Evolutionary conservation across 176 grass and related monocot species (phyloP).

Genomic region (Echinochloa phyllopogon): DNA sequence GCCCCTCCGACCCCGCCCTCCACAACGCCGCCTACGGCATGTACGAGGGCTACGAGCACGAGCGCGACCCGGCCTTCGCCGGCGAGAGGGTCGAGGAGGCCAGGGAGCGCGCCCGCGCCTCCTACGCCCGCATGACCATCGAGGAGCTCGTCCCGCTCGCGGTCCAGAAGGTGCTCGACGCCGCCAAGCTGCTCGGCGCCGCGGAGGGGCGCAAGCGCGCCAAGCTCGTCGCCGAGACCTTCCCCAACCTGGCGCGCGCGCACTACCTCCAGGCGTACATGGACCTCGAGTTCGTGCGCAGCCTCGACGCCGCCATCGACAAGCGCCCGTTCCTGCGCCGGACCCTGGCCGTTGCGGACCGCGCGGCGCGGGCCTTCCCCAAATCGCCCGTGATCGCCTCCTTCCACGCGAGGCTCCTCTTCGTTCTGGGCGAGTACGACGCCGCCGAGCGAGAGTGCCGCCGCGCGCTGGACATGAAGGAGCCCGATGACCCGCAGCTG

Average conservation of each 20-base stretch:
- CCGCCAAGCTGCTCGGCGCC: not conserved
- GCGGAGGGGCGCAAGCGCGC: not conserved
- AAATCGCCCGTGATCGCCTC: slow-evolving; percentile 29
- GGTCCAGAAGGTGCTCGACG: not conserved
- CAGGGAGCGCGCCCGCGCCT: not conserved
- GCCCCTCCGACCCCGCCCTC: slow-evolving; percentile 35
- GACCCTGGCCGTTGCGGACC: not conserved
- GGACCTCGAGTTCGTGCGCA: slow-evolving; percentile 36
- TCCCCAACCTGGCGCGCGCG: slow-evolving; percentile 29
- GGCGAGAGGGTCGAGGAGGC: slow-evolving; percentile 9
- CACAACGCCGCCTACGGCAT: slow-evolving; percentile 35
- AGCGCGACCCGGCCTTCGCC: slow-evolving; percentile 2
- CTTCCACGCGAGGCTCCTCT: slow-evolving; percentile 37
- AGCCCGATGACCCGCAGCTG: slow-evolving; percentile 14
- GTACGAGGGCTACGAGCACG: not conserved
- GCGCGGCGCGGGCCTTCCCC: not conserved
- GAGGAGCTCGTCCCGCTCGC: not conserved
- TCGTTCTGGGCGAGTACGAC: slow-evolving; percentile 40
- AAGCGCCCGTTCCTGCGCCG: slow-evolving; percentile 43
- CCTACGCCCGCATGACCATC: not conserved
- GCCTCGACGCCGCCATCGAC: slow-evolving; percentile 43
- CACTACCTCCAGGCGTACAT: slow-evolving; percentile 34
- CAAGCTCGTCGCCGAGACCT: not conserved
- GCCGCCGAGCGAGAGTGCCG: slow-evolving; percentile 36
- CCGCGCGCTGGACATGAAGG: slow-evolving; percentile 12